A percentile compares a stretch with the other conserved stretches of the same genome.
Evolutionary conservation across 176 grass and related monocot species (phyloP).

Genomic region (Eragrostis curvula): DNA sequence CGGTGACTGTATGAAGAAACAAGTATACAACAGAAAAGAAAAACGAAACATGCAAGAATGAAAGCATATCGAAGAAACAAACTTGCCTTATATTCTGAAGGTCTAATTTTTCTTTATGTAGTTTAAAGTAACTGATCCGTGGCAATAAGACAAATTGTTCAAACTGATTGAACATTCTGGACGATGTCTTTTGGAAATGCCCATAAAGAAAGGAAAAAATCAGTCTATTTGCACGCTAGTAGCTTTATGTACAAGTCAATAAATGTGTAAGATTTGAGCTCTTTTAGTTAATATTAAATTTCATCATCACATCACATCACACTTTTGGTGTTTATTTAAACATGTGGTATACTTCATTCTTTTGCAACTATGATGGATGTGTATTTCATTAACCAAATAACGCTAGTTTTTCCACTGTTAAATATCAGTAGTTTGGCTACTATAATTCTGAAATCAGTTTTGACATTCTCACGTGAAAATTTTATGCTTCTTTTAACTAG

Average conservation of each 20-base stretch:
- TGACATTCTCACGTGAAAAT: not conserved
- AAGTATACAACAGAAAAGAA: not conserved
- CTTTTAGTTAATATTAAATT: not conserved
- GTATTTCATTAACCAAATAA: constrained; percentile 7
- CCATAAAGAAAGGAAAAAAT: not conserved
- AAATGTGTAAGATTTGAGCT: constrained; percentile 5
- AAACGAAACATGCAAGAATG: not conserved
- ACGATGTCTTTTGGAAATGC: not conserved
- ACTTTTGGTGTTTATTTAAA: constrained; percentile 1
- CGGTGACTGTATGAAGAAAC: not conserved
- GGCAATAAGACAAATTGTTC: not conserved
- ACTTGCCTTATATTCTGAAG: not conserved
- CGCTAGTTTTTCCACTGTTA: not conserved
- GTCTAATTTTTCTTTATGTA: constrained; percentile 23
- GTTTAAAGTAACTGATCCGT: constrained; percentile 9
- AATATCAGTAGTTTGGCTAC: not conserved
- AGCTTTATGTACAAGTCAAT: not conserved
- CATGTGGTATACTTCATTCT: not conserved
- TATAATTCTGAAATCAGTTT: not conserved
- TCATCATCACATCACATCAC: not conserved
- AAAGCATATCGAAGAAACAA: not conserved
- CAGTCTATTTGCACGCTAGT: constrained; percentile 34
- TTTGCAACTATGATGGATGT: not conserved
- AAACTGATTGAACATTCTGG: not conserved
- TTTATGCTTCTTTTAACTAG: not conserved